Evolutionary conservation across 306 rosid genomes (phyloP), one percentile per base, ranked within the genome.

Genomic region (Prunus padus): DNA sequence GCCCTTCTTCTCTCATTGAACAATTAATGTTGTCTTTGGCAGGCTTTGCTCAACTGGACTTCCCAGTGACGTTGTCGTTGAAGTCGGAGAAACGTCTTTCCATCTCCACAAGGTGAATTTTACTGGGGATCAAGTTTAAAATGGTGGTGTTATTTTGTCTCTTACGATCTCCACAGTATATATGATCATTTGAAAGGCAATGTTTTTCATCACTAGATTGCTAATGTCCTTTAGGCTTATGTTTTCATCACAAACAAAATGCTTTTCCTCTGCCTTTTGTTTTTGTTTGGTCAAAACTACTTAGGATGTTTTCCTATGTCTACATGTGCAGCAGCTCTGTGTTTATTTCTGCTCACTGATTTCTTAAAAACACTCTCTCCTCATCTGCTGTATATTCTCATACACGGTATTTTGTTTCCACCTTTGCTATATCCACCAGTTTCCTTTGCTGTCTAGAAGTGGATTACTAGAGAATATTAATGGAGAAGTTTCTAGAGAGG

Each of bases 41-140:
- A 94, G 98, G 98, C 76, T 87, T 37, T 94, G 92, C 88, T 87
- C 94, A 56, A 86, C 89, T 73, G 98, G 96, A 64, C 98, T 94
- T 71, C 76, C 96, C 40, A 87, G 91, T 54, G 98, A 94, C 78
- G 82, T 94, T 55, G 78, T 86, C 69, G 74, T 91, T 88, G 96
- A 94, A 87, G 87, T 91, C 79, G 92, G 92, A 14, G 91, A 84
- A 15, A 81, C 75, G n/a, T 83, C 84, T 57, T 93, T 93, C 81
- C 94, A 87, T 88, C 96, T 93, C 74, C 98, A 93, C 83, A 93
- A 91, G 97, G 98, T 91, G 37, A 63, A 67, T 31, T 74, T 80
- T 78, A 25, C 72, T 75, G 66, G 19, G 57, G n/a, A n/a, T 57
- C 67, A 62, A 65, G 68, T 55, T 12, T 67, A 30, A 5, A 79